Percentiles rank a stretch among this genome's conserved stretches.
Conservation (phyloP, 495 filamentous ascomycete genomes). For the Daldinia concentrica region DNA sequence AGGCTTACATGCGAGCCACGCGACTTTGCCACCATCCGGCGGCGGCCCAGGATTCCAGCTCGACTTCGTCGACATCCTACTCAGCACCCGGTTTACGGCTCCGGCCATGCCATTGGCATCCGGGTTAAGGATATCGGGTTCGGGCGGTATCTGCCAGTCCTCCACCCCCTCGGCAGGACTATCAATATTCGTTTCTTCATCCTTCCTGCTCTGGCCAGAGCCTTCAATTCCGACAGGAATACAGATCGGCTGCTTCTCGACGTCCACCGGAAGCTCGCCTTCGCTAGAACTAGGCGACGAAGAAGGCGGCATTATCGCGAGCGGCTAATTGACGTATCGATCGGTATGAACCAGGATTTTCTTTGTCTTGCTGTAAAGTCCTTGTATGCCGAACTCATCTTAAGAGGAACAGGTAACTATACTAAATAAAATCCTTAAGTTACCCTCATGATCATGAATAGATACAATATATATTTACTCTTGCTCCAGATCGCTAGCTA, state of each 20-base stretch:
- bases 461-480: not conserved
- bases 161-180: conserved; percentile 14
- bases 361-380: not conserved
- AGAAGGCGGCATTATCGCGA: conserved; percentile 29
- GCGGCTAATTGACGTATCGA: not conserved
- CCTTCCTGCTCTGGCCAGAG: conserved; percentile 1
- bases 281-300: conserved; percentile 36
- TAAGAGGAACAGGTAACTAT: not conserved
- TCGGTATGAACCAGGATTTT: not conserved
- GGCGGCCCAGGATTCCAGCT: conserved; percentile 60
- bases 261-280: conserved; percentile 37
- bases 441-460: not conserved
- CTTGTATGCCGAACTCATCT: not conserved
- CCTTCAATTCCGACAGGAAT: not conserved
- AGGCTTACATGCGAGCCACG: conserved; percentile 57
- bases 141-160: conserved; percentile 37
- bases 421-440: not conserved
- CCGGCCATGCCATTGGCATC: conserved; percentile 44
- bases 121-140: conserved; percentile 39
- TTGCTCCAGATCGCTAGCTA: not conserved
- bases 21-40: conserved; percentile 61
- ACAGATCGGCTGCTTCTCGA: conserved; percentile 35
- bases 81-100: conserved; percentile 47
- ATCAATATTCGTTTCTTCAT: conserved; percentile 8
- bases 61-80: conserved; percentile 52